phyloP scores from a whole-genome alignment of 1,284 basidiomycete genomes.

The Leccinum pachyderme region DNA sequence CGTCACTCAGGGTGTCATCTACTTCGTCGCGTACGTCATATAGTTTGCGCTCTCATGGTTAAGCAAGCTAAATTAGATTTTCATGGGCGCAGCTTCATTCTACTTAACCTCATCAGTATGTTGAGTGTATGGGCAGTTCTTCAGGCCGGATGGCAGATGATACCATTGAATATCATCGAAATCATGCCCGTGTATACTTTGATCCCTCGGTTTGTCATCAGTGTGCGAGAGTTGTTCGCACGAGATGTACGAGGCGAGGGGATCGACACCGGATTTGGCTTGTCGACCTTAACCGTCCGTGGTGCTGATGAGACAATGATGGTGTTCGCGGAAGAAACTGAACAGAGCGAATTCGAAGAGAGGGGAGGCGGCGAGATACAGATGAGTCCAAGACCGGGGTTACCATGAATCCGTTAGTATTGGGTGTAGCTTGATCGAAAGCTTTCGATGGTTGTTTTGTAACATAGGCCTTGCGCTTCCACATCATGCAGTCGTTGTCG shows the following conservation, averaged over 20 bases:
- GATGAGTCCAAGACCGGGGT: neutral
- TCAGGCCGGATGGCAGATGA: neutral
- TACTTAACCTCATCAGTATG: neutral
- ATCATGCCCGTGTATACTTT: slow-evolving; percentile 6
- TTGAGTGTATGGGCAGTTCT: neutral
- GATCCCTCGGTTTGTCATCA: slow-evolving; percentile 10
- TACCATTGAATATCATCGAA: neutral
- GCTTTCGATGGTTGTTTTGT: neutral
- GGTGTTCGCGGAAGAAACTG: slow-evolving; percentile 1
- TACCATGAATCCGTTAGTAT: neutral
- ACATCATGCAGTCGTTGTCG: too few species aligned
- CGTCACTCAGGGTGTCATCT: slow-evolving; percentile 6
- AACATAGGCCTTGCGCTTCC: too few species aligned
- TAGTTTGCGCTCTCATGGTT: neutral
- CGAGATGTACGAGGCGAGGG: neutral
- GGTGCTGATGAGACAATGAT: neutral
- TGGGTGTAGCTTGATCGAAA: neutral
- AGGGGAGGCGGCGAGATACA: neutral
- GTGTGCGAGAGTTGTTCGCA: slow-evolving; percentile 9
- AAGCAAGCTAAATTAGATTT: neutral
- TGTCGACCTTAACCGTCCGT: neutral
- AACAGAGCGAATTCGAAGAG: neutral
- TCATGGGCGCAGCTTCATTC: neutral
- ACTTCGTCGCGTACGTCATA: slow-evolving; percentile 9
- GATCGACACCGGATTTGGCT: slow-evolving; percentile 13